phyloP scores from a whole-genome alignment of 192 early-diverging fungal genomes.

The Chytriomyces hyalinus region DNA sequence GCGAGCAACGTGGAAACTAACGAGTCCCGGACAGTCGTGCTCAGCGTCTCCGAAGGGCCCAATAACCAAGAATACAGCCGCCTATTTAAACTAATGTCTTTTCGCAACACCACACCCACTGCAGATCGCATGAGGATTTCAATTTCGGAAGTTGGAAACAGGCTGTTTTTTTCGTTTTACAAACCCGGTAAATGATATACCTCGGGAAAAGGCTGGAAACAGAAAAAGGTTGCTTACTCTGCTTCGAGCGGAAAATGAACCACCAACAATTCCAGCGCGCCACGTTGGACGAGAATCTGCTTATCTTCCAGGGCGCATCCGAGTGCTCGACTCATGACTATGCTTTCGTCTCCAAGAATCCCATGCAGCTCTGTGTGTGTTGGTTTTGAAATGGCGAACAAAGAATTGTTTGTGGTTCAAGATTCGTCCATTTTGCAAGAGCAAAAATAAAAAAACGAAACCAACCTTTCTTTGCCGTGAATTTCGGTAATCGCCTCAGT shows the following conservation, averaged over 20 bases:
- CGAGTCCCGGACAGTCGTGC: not conserved
- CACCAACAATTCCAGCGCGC: constrained; percentile 82
- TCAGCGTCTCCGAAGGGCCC: constrained; percentile 13
- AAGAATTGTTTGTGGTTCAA: constrained; percentile 9
- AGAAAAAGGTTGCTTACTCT: constrained; percentile 41
- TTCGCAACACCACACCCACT: constrained; percentile 78
- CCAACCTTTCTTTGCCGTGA: constrained; percentile 69
- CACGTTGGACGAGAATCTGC: constrained; percentile 81
- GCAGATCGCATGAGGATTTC: constrained; percentile 74
- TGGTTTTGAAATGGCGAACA: not conserved
- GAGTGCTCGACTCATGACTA: constrained; percentile 77
- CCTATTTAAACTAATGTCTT: constrained; percentile 94
- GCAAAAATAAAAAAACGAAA: constrained; percentile 8
- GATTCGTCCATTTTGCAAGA: not conserved
- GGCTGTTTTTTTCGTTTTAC: constrained; percentile 18
- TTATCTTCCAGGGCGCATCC: constrained; percentile 73
- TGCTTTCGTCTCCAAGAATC: constrained; percentile 52
- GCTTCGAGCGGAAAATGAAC: constrained; percentile 68
- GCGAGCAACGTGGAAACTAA: constrained; percentile 10
- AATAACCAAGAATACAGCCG: constrained; percentile 89
- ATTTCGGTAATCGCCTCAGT: constrained; percentile 70
- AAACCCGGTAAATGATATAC: constrained; percentile 1
- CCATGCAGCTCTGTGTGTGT: constrained; percentile 39
- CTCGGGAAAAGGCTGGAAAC: constrained; percentile 38
- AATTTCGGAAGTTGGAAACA: constrained; percentile 71